Evolutionary conservation across 192 early-diverging fungal species (phyloP).

Genomic region (Oehlia diaphana): DNA sequence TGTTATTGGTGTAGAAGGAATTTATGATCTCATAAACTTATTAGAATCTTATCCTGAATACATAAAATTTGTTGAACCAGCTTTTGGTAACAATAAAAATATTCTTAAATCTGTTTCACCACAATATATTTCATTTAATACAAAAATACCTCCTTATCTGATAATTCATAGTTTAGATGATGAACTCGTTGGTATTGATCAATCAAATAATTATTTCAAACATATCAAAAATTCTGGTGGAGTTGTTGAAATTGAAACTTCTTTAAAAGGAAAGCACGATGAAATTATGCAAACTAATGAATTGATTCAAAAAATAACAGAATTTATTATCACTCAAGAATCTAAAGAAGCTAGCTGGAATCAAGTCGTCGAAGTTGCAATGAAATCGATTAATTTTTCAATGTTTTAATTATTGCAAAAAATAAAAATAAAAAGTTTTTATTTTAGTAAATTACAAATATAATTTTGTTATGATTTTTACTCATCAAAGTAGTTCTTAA

Average conservation of each 20-base stretch:
- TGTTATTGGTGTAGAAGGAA: slow-evolving; percentile 77
- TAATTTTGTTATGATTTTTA: no score
- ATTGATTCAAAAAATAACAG: slow-evolving; percentile 34
- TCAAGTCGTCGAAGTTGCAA: neutral
- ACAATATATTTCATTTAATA: slow-evolving; percentile 25
- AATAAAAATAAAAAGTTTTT: no score
- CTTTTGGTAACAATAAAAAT: slow-evolving; percentile 57
- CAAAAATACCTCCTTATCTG: slow-evolving; percentile 47
- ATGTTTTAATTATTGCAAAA: neutral
- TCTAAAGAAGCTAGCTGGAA: neutral
- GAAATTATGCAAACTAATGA: slow-evolving; percentile 34
- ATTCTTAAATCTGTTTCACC: slow-evolving; percentile 52
- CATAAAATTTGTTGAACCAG: slow-evolving; percentile 68
- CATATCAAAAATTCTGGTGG: slow-evolving; percentile 35
- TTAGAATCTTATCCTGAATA: slow-evolving; percentile 66
- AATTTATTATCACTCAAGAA: slow-evolving; percentile 33
- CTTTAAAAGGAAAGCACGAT: slow-evolving; percentile 40
- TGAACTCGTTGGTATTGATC: slow-evolving; percentile 64
- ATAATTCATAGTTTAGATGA: slow-evolving; percentile 70
- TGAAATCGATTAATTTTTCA: neutral
- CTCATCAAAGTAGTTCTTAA: no score
- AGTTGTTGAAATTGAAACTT: slow-evolving; percentile 23
- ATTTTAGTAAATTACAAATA: no score
- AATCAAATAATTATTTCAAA: slow-evolving; percentile 47
- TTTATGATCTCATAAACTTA: slow-evolving; percentile 77